Base-by-base conservation (phyloP, 2,329 filamentous ascomycete species). In the Pseudogymnoascus sp. region DNA sequence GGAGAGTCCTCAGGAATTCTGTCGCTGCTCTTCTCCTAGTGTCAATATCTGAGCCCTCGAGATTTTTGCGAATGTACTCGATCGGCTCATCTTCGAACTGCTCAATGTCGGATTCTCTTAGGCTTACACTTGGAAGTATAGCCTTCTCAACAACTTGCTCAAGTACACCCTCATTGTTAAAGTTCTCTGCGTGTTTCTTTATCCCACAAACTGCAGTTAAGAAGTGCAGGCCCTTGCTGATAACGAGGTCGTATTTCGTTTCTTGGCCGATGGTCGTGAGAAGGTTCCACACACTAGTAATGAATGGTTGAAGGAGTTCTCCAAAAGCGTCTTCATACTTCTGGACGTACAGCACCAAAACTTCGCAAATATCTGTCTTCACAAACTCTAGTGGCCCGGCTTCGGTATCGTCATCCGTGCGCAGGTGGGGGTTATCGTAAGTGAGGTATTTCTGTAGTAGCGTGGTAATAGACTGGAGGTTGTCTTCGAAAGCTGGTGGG, bases 81-180 rank as follows among this genome's bases (percentile, higher is more conserved):
- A 99, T 99, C 0, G 95, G 95, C 78, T 99, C 96, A 73, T 99
- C 96, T 74, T 99, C 95, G 70, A 99, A 97, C 68, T 96, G 83
- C 75, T 99, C 95, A 63, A 96, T 84, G 68, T 99, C 96, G 0
- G 93, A 95, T 71, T 97, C 95, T 68, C 96, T 86, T 65, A 99
- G 79, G 14, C 89, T 89, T 64, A 99, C 86, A 71, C 99, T 99
- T 8, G 95, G 93, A 67, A 99, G 78, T 64, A 99, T 90, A 64
- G 97, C 95, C 77, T 96, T 96, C 75, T 97, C 92, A 8, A 97
- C 90, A 62, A 99, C 90, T 74, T 96, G 89, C 16, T 86, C 86
- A 37, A 97, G 79, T 2, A 91, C 88, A 4, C 83, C 82, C 71
- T 92, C 85, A 69, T 88, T 87, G 76, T 96, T 93, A 83, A 99